Percentiles rank a stretch among this genome's conserved stretches.
phyloP scores from a whole-genome alignment of 2,329 filamentous ascomycete species.

The Akanthomyces muscarius region DNA sequence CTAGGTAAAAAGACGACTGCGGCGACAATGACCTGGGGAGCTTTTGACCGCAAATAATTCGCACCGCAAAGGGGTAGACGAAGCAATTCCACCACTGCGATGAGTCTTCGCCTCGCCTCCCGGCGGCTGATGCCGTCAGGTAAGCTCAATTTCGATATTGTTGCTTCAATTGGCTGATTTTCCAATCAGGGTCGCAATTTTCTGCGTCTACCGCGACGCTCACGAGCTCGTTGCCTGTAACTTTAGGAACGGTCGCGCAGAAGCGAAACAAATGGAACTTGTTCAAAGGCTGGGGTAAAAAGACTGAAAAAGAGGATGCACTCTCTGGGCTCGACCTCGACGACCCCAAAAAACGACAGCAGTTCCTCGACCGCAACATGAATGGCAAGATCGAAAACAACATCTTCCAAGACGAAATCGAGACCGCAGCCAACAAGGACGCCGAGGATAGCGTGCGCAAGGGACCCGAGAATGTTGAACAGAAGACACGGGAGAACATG shows the following conservation, averaged over 20 bases:
- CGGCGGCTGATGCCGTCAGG: slow-evolving; percentile 58
- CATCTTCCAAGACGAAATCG: slow-evolving; percentile 59
- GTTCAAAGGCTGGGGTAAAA: slow-evolving; percentile 35
- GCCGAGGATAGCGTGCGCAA: slow-evolving; percentile 22
- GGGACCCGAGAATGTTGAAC: not conserved
- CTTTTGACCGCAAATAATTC: slow-evolving; percentile 24
- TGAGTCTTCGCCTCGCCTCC: slow-evolving; percentile 63
- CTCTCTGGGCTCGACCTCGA: slow-evolving; percentile 34
- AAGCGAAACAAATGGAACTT: slow-evolving; percentile 41
- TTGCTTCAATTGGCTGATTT: not conserved
- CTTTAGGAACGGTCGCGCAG: slow-evolving; percentile 21
- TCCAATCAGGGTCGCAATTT: slow-evolving; percentile 1
- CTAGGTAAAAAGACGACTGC: slow-evolving; percentile 18
- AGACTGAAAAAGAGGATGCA: slow-evolving; percentile 28
- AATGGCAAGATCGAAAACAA: slow-evolving; percentile 48
- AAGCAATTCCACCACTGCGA: slow-evolving; percentile 34
- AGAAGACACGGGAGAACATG: slow-evolving; percentile 47
- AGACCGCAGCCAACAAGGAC: slow-evolving; percentile 38
- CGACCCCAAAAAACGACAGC: slow-evolving; percentile 39
- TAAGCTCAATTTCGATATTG: slow-evolving; percentile 34
- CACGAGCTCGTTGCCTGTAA: not conserved
- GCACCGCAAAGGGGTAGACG: slow-evolving; percentile 23
- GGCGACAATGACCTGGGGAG: not conserved
- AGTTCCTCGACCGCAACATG: slow-evolving; percentile 38
- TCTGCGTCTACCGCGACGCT: not conserved